Evolutionary conservation across 2,329 filamentous ascomycete genomes (phyloP).

Genomic region (Didymella sp.): DNA sequence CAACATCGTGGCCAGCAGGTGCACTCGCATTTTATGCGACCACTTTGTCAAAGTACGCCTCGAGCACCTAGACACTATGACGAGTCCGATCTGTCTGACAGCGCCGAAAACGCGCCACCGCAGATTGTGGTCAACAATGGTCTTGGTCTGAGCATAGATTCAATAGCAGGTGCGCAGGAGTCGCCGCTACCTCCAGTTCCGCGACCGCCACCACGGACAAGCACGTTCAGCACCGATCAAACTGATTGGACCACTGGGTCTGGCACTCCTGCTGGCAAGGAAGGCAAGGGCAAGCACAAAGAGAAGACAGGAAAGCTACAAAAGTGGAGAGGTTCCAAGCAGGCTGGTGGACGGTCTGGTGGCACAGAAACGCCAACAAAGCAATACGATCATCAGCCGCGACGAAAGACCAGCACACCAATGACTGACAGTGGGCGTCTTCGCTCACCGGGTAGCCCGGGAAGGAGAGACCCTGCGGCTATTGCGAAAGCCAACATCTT

Average conservation of each 20-base stretch:
- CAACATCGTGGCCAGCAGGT: slow-evolving; percentile 65
- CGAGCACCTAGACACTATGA: slow-evolving; percentile 40
- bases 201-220: slow-evolving; percentile 37
- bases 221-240: slow-evolving; percentile 43
- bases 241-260: slow-evolving; percentile 37
- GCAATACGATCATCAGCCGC: slow-evolving; percentile 31
- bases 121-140: slow-evolving; percentile 38
- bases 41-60: slow-evolving; percentile 61
- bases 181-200: slow-evolving; percentile 24
- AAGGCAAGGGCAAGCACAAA: slow-evolving; percentile 39
- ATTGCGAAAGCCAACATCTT: slow-evolving; percentile 48
- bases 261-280: slow-evolving; percentile 29
- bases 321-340: slow-evolving; percentile 38
- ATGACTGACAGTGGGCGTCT: slow-evolving; percentile 38
- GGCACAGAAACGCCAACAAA: slow-evolving; percentile 42
- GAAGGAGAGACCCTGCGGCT: slow-evolving; percentile 43
- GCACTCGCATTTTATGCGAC: slow-evolving; percentile 69
- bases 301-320: slow-evolving; percentile 42
- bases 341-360: slow-evolving; percentile 31
- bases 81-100: slow-evolving; percentile 46
- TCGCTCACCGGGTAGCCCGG: slow-evolving; percentile 46
- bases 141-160: slow-evolving; percentile 37
- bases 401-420: slow-evolving; percentile 33
- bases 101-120: slow-evolving; percentile 38
- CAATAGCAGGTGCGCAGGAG: slow-evolving; percentile 31